Conservation (phyloP, 306 rosid genomes). For the Ziziphus jujuba region DNA sequence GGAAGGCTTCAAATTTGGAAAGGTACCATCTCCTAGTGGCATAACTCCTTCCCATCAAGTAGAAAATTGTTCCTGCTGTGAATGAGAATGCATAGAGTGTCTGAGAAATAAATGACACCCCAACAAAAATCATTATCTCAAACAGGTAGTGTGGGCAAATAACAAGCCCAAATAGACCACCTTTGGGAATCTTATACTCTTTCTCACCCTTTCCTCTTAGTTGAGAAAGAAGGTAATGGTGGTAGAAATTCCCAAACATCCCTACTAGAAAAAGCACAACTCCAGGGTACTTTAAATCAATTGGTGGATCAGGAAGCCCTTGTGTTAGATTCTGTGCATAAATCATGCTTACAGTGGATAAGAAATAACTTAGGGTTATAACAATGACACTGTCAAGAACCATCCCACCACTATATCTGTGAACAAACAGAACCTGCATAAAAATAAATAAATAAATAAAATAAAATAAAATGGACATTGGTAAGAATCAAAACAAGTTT, state of each 20-base stretch:
- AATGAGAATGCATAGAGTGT: constrained; percentile 37
- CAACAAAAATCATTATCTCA: constrained; percentile 54
- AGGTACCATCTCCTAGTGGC: constrained; percentile 68
- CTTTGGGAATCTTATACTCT: constrained; percentile 69
- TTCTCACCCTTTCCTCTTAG: constrained; percentile 50
- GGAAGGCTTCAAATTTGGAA: constrained; percentile 74
- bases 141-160: constrained; percentile 81
- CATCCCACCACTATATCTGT: constrained; percentile 74
- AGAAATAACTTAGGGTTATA: constrained; percentile 56
- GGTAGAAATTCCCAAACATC: constrained; percentile 67
- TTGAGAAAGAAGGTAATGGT: constrained; percentile 61
- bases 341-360: constrained; percentile 41
- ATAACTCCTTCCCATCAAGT: constrained; percentile 67
- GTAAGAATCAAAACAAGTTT: background rate
- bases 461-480: background rate
- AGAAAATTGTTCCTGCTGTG: constrained; percentile 42
- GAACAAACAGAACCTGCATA: constrained; percentile 63
- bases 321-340: constrained; percentile 60
- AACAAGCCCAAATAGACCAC: constrained; percentile 59
- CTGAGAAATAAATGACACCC: constrained; percentile 67
- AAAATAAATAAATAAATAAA: background rate
- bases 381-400: constrained; percentile 38
- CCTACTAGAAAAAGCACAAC: constrained; percentile 47
- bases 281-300: constrained; percentile 50
- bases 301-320: constrained; percentile 46